Conservation (phyloP, 768 basidiomycete genomes). For the Inosperma sp. region DNA sequence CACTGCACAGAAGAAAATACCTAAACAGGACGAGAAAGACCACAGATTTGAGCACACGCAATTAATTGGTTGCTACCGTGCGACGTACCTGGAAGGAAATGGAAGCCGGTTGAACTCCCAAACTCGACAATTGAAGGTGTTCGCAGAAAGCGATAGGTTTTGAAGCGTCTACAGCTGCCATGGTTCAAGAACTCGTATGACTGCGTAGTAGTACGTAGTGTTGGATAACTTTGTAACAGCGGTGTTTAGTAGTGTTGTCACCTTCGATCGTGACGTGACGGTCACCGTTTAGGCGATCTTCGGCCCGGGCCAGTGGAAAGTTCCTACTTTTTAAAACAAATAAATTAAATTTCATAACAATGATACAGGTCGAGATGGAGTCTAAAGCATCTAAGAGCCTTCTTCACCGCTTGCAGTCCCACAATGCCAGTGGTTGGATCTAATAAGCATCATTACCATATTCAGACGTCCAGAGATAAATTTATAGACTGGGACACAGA, state of each 20-base stretch:
- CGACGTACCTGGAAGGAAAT: conserved; percentile 90
- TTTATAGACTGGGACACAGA: no score
- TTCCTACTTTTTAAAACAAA: no score
- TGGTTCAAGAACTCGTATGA: conserved; percentile 26
- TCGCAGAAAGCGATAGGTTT: conserved; percentile 89
- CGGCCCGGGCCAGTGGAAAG: no score
- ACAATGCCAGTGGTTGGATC: no score
- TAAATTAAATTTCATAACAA: no score
- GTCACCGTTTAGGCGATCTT: no score
- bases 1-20: conserved; percentile 23
- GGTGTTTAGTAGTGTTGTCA: conserved; percentile 13
- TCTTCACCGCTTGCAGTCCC: no score
- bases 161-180: conserved; percentile 46
- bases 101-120: conserved; percentile 93
- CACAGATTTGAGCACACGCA: conserved; percentile 30
- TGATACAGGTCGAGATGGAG: no score
- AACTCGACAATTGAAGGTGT: conserved; percentile 89
- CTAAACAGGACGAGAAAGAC: conserved; percentile 21
- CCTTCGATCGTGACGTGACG: no score
- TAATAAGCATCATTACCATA: no score
- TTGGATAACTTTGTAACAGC: conserved; percentile 7
- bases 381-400: no score
- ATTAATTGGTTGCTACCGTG: conserved; percentile 33
- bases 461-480: no score
- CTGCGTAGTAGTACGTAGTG: conserved; percentile 20